phyloP scores from a whole-genome alignment of 2,329 filamentous ascomycete species.

The Fusarium domesticum region DNA sequence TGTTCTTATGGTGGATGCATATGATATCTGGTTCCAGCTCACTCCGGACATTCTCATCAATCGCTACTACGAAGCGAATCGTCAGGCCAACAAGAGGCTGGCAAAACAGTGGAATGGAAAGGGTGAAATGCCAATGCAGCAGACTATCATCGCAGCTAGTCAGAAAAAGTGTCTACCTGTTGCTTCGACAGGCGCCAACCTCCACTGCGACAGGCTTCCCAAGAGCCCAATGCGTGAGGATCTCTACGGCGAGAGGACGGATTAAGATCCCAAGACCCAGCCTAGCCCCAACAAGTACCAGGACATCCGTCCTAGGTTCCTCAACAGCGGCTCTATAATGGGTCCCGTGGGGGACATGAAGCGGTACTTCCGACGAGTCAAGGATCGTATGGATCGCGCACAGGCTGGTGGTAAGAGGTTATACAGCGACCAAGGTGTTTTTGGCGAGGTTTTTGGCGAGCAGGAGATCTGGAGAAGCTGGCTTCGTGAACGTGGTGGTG shows the following conservation, averaged over 20 bases:
- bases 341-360: slow-evolving; percentile 25
- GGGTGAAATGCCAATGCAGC: slow-evolving; percentile 7
- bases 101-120: slow-evolving; percentile 1
- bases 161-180: slow-evolving; percentile 25
- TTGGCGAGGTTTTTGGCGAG: slow-evolving; percentile 30
- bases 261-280: not conserved
- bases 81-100: slow-evolving; percentile 13
- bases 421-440: slow-evolving; percentile 29
- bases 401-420: slow-evolving; percentile 5
- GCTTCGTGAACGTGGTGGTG: not conserved
- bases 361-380: slow-evolving; percentile 19
- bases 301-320: slow-evolving; percentile 21
- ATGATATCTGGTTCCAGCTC: slow-evolving; percentile 32
- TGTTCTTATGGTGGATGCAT: slow-evolving; percentile 25
- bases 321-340: slow-evolving; percentile 31
- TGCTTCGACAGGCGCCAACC: slow-evolving; percentile 1
- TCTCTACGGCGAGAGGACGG: slow-evolving; percentile 19
- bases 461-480: slow-evolving; percentile 21
- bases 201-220: slow-evolving; percentile 21
- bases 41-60: slow-evolving; percentile 27
- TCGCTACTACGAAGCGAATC: slow-evolving; percentile 24
- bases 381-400: slow-evolving; percentile 19
- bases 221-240: slow-evolving; percentile 15
- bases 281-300: not conserved
- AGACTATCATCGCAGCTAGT: slow-evolving; percentile 19